Percentiles rank a stretch among this genome's conserved stretches.
phyloP scores from a whole-genome alignment of 2,329 filamentous ascomycete species.

The Diaporthe humulicola region DNA sequence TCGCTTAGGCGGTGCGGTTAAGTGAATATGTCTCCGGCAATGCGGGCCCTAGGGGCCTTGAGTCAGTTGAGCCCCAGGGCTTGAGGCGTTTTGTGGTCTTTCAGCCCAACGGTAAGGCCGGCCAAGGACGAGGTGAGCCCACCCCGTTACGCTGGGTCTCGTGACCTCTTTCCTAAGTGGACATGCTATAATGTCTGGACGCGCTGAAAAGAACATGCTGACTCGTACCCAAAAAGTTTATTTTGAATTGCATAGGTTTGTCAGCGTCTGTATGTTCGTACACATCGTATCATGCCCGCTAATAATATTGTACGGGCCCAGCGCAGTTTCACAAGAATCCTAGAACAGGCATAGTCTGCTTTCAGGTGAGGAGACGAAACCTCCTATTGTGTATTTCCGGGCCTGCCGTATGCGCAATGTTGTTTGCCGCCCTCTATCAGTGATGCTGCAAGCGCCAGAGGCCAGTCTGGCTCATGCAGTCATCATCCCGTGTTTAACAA shows the following conservation, averaged over 20 bases:
- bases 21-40: not conserved
- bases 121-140: not conserved
- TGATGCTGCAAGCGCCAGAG: not conserved
- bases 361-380: not conserved
- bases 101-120: not conserved
- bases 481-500: not conserved
- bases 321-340: not conserved
- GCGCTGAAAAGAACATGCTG: not conserved
- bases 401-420: not conserved
- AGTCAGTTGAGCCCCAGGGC: not conserved
- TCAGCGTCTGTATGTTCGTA: not conserved
- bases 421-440: not conserved
- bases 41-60: not conserved
- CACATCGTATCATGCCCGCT: not conserved
- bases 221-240: not conserved
- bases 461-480: not conserved
- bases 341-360: not conserved
- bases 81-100: not conserved
- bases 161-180: not conserved
- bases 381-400: not conserved
- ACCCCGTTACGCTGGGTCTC: not conserved
- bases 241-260: not conserved
- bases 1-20: not conserved
- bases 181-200: not conserved
- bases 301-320: not conserved